A percentile compares a stretch with the other conserved stretches of the same genome.
These are phyloP conservation scores for Mortierella sp. DNA, from an alignment of 371 early-diverging fungal species.

Conservation along the genomic window DNA sequence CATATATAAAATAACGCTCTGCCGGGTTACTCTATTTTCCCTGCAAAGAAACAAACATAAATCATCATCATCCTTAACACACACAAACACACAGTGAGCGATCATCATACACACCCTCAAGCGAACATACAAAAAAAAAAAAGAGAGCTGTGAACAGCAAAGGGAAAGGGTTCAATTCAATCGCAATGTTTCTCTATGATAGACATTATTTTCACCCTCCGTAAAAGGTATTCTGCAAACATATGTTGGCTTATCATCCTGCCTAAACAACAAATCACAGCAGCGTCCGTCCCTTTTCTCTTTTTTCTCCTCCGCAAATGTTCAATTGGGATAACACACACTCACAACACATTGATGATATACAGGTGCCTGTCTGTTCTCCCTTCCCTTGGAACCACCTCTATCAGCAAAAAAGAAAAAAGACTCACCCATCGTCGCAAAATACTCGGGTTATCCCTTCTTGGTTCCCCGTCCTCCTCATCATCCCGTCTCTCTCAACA, in stretches of 20 bases:
- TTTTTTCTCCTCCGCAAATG: neutral
- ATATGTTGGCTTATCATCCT: conserved; percentile 37
- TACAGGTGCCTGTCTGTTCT: neutral
- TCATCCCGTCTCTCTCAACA: neutral
- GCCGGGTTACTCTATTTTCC: conserved; percentile 9
- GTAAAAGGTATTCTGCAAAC: conserved; percentile 25
- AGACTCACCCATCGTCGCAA: neutral
- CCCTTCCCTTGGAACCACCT: neutral
- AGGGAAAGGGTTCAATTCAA: neutral
- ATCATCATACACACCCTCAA: neutral
- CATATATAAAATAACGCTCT: neutral
- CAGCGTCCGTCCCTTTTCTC: conserved; percentile 28
- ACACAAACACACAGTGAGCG: neutral
- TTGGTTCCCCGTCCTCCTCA: neutral
- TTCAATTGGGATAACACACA: neutral
- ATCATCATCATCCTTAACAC: neutral
- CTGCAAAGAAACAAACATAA: conserved; percentile 9
- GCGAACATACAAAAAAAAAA: neutral
- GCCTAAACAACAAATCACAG: conserved; percentile 33
- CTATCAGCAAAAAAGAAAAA: neutral
- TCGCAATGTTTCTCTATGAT: conserved; percentile 1
- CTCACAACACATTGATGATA: neutral
- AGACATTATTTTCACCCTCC: too few species aligned
- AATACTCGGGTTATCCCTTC: neutral
- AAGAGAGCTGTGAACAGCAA: neutral